phyloP scores from a whole-genome alignment of 1,284 basidiomycete genomes.

The Cutaneotrichosporon curvatum region DNA sequence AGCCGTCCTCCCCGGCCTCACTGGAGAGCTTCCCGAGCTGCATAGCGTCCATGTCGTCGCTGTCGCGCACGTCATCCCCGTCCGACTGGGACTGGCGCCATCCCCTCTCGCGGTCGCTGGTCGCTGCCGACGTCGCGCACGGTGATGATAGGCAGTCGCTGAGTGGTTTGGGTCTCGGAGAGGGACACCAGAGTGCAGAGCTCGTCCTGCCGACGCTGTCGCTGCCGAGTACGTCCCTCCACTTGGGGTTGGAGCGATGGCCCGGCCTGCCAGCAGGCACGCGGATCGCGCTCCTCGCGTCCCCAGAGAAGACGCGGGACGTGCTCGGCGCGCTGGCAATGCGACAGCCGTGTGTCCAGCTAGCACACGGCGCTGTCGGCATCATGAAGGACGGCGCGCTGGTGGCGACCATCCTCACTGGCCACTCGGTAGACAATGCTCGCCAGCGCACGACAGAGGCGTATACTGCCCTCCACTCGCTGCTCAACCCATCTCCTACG shows the following conservation, averaged over 20 bases:
- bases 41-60: constrained; percentile 24
- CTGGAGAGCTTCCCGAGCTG: constrained; percentile 22
- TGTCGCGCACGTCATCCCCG: constrained; percentile 25
- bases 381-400: constrained; percentile 17
- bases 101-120: constrained; percentile 1
- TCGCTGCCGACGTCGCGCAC: neutral
- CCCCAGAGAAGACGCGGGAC: constrained; percentile 18
- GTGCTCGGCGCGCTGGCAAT: constrained; percentile 21
- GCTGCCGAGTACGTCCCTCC: constrained; percentile 33
- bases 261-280: constrained; percentile 8
- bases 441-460: constrained; percentile 11
- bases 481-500: constrained; percentile 24
- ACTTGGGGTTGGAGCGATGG: constrained; percentile 29
- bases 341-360: constrained; percentile 26
- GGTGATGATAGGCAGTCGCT: constrained; percentile 1
- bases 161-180: constrained; percentile 5
- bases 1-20: constrained; percentile 29
- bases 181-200: constrained; percentile 13
- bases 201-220: constrained; percentile 35
- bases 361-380: constrained; percentile 23
- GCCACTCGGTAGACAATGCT: constrained; percentile 14
- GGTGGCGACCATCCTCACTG: constrained; percentile 21
- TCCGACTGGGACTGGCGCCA: constrained; percentile 14
- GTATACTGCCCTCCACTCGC: constrained; percentile 24
- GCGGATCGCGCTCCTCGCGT: constrained; percentile 25